phyloP scores from a whole-genome alignment of 352 stramenopile genomes.

The Phytophthora brassicae region DNA sequence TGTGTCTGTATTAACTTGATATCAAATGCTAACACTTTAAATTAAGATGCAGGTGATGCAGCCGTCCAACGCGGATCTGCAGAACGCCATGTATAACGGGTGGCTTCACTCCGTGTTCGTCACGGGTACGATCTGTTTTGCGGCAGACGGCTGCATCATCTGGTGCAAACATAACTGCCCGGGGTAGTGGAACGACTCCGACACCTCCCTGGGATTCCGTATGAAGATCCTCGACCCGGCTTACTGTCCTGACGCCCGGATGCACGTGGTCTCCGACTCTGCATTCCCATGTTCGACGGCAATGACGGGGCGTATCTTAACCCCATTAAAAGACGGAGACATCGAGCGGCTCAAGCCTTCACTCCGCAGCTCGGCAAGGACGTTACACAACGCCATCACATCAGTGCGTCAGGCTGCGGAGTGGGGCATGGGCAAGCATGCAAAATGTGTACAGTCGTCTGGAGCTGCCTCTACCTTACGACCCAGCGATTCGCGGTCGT shows the following conservation, averaged over 20 bases:
- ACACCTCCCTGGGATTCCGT: background rate
- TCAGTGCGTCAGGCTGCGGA: background rate
- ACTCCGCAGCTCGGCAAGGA: background rate
- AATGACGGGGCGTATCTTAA: background rate
- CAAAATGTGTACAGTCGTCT: background rate
- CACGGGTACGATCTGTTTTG: background rate
- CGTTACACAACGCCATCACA: slow-evolving; percentile 2
- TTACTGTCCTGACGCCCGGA: background rate
- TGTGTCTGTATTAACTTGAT: too few relatives aligned
- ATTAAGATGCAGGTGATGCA: background rate
- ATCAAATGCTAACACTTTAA: too few relatives aligned
- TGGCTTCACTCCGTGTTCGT: background rate
- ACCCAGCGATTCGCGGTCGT: background rate
- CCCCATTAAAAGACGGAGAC: background rate
- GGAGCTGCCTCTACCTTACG: background rate
- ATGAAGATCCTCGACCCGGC: background rate
- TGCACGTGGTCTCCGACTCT: slow-evolving; percentile 1
- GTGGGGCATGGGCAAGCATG: background rate
- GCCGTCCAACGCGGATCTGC: background rate
- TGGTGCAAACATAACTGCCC: background rate
- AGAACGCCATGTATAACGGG: background rate
- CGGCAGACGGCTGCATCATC: background rate
- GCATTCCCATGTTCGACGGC: background rate
- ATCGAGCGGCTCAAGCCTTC: background rate
- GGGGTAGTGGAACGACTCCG: background rate